These are phyloP conservation scores for Colletotrichum cordylinicola DNA, from an alignment of 2,329 filamentous ascomycete species.

Conservation along the genomic window DNA sequence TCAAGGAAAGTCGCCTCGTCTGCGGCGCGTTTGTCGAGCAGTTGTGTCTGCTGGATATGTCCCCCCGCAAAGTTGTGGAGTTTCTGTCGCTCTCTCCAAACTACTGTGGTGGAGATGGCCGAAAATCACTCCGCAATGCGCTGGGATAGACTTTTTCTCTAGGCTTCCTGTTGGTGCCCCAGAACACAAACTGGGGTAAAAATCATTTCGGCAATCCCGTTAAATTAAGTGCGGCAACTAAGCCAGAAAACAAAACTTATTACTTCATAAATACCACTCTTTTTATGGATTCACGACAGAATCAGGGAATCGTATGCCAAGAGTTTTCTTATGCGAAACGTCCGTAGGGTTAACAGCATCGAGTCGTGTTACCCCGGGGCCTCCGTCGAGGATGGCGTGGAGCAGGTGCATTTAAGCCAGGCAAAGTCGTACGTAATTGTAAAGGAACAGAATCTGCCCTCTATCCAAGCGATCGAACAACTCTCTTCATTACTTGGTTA, in stretches of 20 bases:
- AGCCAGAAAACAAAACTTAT: background rate
- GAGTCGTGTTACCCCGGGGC: background rate
- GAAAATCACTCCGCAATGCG: background rate
- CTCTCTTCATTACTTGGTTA: background rate
- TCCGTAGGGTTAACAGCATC: background rate
- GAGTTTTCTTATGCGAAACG: background rate
- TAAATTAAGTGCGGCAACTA: background rate
- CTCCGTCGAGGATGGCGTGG: background rate
- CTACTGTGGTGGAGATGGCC: background rate
- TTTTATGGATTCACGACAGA: background rate
- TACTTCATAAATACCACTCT: background rate
- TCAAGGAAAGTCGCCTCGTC: background rate
- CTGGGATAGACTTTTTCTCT: background rate
- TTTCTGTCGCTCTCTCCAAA: background rate
- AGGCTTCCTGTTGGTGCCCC: background rate
- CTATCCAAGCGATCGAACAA: background rate
- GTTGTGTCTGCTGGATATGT: background rate
- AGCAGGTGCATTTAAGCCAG: background rate
- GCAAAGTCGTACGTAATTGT: background rate
- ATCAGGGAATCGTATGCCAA: background rate
- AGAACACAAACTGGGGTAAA: background rate
- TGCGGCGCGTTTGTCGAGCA: background rate
- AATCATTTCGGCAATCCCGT: background rate
- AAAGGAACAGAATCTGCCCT: background rate
- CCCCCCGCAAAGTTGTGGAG: background rate